These are phyloP conservation scores for Amphicarpaea edgeworthii DNA, from an alignment of 306 rosid species.

Conservation along the genomic window DNA sequence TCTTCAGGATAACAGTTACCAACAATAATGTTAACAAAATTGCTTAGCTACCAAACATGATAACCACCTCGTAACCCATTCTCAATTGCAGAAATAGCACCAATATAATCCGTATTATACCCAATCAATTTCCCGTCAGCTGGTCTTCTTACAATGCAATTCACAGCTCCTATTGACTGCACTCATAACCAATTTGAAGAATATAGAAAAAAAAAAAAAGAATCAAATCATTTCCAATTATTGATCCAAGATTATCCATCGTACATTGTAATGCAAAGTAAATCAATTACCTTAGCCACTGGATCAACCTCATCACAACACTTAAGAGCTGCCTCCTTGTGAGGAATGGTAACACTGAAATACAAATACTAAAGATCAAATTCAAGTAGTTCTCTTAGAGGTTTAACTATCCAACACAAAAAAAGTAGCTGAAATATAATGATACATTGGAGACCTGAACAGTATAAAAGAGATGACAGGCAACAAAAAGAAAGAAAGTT, in stretches of 20 bases:
- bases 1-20: conserved; percentile 21
- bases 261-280: conserved; percentile 34
- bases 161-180: conserved; percentile 97
- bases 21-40: conserved; percentile 31
- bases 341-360: conserved; percentile 82
- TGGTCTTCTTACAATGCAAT: conserved; percentile 75
- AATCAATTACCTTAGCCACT: conserved; percentile 76
- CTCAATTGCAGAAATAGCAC: conserved; percentile 90
- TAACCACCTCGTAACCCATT: conserved; percentile 79
- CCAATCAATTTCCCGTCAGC: conserved; percentile 89
- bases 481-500: conserved; percentile 4
- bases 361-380: conserved; percentile 47
- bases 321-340: conserved; percentile 81
- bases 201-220: not conserved
- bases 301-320: conserved; percentile 96
- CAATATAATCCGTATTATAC: conserved; percentile 83
- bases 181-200: conserved; percentile 42
- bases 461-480: not conserved
- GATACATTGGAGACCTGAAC: not conserved
- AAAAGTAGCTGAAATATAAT: conserved; percentile 27
- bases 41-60: conserved; percentile 34
- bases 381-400: conserved; percentile 16
- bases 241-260: conserved; percentile 22
- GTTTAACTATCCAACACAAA: conserved; percentile 24
- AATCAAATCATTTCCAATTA: conserved; percentile 38